These are phyloP conservation scores for Plantago major DNA, from an alignment of 257 asterid genomes.

Conservation along the genomic window DNA sequence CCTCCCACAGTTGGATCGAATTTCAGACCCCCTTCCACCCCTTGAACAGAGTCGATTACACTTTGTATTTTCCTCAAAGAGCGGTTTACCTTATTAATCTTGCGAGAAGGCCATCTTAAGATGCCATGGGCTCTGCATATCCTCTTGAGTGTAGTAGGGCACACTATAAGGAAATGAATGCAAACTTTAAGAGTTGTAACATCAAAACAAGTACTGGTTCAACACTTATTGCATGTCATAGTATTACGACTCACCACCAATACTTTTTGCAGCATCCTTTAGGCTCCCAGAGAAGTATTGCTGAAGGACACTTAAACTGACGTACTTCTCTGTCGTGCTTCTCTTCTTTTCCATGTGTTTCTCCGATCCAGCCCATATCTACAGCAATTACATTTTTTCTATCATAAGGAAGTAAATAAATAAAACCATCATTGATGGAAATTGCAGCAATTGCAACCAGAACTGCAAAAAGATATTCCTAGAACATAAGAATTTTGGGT, in stretches of 20 bases:
- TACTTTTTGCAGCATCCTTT: slow-evolving; percentile 89
- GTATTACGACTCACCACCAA: slow-evolving; percentile 70
- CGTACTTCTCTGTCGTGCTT: slow-evolving; percentile 78
- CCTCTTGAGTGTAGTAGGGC: slow-evolving; percentile 89
- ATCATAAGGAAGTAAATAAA: background rate
- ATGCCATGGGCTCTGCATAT: slow-evolving; percentile 88
- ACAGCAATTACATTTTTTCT: slow-evolving; percentile 3
- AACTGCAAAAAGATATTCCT: no score
- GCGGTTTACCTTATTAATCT: slow-evolving; percentile 79
- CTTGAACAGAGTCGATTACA: slow-evolving; percentile 78
- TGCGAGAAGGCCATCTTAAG: slow-evolving; percentile 91
- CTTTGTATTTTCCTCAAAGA: slow-evolving; percentile 69
- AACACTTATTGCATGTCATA: slow-evolving; percentile 10
- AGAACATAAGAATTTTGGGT: no score
- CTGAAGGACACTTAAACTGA: slow-evolving; percentile 77
- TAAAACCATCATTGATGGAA: no score
- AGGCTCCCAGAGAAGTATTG: slow-evolving; percentile 88
- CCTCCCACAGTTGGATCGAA: slow-evolving; percentile 56
- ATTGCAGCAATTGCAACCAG: no score
- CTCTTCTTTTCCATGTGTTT: slow-evolving; percentile 58
- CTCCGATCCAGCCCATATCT: slow-evolving; percentile 36
- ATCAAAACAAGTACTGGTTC: background rate
- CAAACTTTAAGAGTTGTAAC: background rate
- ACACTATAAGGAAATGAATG: slow-evolving; percentile 44
- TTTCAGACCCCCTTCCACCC: slow-evolving; percentile 69